These are phyloP conservation scores for Pythium chondricola DNA, from an alignment of 352 stramenopile species.

Conservation along the genomic window DNA sequence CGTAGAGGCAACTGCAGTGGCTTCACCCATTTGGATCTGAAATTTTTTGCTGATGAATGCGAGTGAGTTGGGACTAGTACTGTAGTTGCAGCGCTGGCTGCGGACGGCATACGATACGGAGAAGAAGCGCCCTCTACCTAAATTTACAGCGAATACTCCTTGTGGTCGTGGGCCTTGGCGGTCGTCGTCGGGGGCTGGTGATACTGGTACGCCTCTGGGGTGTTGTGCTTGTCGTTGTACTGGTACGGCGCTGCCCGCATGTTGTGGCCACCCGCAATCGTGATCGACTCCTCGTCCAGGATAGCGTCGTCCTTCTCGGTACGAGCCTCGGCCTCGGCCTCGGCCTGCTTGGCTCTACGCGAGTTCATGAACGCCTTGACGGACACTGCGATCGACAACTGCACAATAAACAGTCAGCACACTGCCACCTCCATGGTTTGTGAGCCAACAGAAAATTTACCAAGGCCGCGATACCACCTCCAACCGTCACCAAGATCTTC, in stretches of 20 bases:
- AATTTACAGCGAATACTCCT: conserved; percentile 17
- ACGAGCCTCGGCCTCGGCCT: not conserved
- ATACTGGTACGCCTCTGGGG: no score
- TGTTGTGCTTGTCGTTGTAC: no score
- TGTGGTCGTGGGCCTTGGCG: conserved; percentile 6
- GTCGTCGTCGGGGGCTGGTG: conserved; percentile 1
- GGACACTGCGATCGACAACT: conserved; percentile 31
- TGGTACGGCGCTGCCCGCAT: conserved; percentile 3
- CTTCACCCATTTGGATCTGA: no score
- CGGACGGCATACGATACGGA: no score
- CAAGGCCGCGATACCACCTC: conserved; percentile 30
- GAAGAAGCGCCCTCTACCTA: no score
- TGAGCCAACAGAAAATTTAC: conserved; percentile 12
- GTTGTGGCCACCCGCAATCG: conserved; percentile 5
- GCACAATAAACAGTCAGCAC: not conserved
- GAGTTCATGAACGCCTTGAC: conserved; percentile 26
- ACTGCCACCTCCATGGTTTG: not conserved
- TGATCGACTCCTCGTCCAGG: conserved; percentile 14
- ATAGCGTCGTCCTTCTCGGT: conserved; percentile 1
- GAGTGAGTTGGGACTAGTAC: no score
- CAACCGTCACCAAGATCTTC: conserved; percentile 37
- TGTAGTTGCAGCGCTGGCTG: no score
- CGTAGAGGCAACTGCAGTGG: no score
- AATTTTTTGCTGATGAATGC: no score
- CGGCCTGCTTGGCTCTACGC: conserved; percentile 11